These are phyloP conservation scores for Apiospora malaysiana DNA, from an alignment of 2,329 filamentous ascomycete species.

Conservation along the genomic window DNA sequence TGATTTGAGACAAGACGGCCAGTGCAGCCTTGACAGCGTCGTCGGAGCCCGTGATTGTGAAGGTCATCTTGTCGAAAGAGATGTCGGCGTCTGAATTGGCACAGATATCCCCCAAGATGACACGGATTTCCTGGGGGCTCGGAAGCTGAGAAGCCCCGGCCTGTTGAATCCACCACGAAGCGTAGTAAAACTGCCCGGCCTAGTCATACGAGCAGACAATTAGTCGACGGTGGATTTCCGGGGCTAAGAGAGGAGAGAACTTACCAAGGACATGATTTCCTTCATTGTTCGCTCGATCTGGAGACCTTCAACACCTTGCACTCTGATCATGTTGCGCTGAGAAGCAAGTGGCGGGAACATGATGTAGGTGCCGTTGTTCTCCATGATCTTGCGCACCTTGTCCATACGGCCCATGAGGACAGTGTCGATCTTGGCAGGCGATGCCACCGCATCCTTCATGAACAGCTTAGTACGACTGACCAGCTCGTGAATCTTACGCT, in stretches of 20 bases:
- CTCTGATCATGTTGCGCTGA: slow-evolving; percentile 81
- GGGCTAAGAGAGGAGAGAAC: slow-evolving; percentile 38
- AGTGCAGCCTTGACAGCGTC: slow-evolving; percentile 96
- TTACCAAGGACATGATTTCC: slow-evolving; percentile 92
- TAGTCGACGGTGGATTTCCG: neutral
- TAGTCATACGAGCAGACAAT: slow-evolving; percentile 44
- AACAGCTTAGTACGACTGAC: slow-evolving; percentile 81
- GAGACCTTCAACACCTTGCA: slow-evolving; percentile 91
- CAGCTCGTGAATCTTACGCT: slow-evolving; percentile 88
- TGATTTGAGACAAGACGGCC: slow-evolving; percentile 89
- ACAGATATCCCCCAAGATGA: slow-evolving; percentile 95
- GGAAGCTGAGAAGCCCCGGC: slow-evolving; percentile 68
- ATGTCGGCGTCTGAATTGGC: slow-evolving; percentile 95
- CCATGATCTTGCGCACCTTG: slow-evolving; percentile 97
- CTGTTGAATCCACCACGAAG: slow-evolving; percentile 92
- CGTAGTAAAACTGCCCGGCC: slow-evolving; percentile 97
- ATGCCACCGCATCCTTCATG: slow-evolving; percentile 90
- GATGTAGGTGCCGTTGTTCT: slow-evolving; percentile 94
- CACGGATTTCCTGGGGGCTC: slow-evolving; percentile 75
- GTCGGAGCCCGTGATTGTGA: slow-evolving; percentile 93
- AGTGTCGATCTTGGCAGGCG: slow-evolving; percentile 91
- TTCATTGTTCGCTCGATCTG: slow-evolving; percentile 94
- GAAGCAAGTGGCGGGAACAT: slow-evolving; percentile 88
- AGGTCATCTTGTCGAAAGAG: slow-evolving; percentile 91
- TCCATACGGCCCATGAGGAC: slow-evolving; percentile 90